Base-by-base conservation (phyloP, 306 rosid genomes). In the Castanea sativa region DNA sequence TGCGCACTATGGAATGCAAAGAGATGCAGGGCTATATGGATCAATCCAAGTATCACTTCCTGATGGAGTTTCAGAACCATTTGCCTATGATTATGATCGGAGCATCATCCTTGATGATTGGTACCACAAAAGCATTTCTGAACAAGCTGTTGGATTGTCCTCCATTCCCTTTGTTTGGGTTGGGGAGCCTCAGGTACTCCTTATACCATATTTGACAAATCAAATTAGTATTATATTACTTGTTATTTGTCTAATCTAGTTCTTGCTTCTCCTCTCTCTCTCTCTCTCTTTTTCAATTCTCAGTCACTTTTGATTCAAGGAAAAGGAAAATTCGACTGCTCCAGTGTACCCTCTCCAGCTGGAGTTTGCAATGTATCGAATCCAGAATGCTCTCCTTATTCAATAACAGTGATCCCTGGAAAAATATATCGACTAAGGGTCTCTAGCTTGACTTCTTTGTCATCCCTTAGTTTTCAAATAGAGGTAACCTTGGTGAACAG, bases 1-100 rank as follows among this genome's bases (percentile, higher is more conserved):
- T 49, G 90, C 97, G 4, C 97, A 94, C 83, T 94, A 92, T 80
- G 98, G 97, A 53, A 92, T 94, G 98, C 97, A 92, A 85, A 91
- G 97, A 79, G 97, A 86, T 78, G 88, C 91, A 11, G 98, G 98
- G 4, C 53, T 94, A 20, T 87, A 86, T 69, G 97, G 98, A 59
- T 56, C 89, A 21, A 91, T 94, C 73, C 78, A 91, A 0, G 98
- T 91, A 58, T 73, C 89, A 27, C 76, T 90, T 19, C 89, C 80
- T 14, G 89, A 91, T 11, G 89, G 89, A 71, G 45, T 80, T 49
- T 81, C 91, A 4, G 98, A 94, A 71, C 97, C 98, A 1, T 92
- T 92, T 73, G 35, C 80, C 23, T 94, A 92, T 80, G 95, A 94
- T 59, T 79, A 83, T 30, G 98, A 94, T 77, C 70, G 97, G 55